Conservation (phyloP, 1,284 basidiomycete species). For the Sporisorium graminicola region DNA sequence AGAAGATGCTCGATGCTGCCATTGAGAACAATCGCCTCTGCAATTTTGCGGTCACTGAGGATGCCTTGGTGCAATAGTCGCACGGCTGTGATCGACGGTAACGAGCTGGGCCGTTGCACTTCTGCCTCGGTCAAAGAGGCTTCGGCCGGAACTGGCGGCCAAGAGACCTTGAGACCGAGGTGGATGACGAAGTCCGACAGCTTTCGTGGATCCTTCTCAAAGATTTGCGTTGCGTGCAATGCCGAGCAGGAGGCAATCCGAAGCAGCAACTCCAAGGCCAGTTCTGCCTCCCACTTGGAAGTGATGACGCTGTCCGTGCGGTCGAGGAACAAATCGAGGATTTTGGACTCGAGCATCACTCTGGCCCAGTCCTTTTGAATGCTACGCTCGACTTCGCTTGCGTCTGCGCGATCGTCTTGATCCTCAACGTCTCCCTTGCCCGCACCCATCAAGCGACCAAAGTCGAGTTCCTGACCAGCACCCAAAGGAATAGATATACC, state of each 20-base stretch:
- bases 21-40: constrained; percentile 74
- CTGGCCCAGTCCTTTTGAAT: constrained; percentile 51
- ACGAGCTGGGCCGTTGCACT: constrained; percentile 4
- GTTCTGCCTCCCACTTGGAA: constrained; percentile 42
- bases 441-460: constrained; percentile 16
- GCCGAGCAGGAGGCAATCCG: constrained; percentile 47
- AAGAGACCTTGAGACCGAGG: constrained; percentile 41
- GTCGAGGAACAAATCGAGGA: constrained; percentile 35
- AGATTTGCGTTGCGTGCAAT: constrained; percentile 24
- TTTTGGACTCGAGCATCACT: constrained; percentile 35
- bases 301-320: constrained; percentile 43
- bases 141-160: constrained; percentile 36
- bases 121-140: not conserved
- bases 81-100: constrained; percentile 71
- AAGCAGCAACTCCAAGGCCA: constrained; percentile 39
- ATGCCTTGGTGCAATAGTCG: constrained; percentile 77
- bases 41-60: constrained; percentile 78
- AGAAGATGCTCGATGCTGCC: constrained; percentile 77
- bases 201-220: constrained; percentile 18
- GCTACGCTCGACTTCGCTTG: constrained; percentile 35
- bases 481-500: constrained; percentile 14
- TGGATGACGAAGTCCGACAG: constrained; percentile 39
- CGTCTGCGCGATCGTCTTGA: constrained; percentile 19
- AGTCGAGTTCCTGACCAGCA: constrained; percentile 27
- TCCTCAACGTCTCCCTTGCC: constrained; percentile 2